Conservation (phyloP, 2,329 filamentous ascomycete species). For the Ophiocordyceps robertsii region DNA sequence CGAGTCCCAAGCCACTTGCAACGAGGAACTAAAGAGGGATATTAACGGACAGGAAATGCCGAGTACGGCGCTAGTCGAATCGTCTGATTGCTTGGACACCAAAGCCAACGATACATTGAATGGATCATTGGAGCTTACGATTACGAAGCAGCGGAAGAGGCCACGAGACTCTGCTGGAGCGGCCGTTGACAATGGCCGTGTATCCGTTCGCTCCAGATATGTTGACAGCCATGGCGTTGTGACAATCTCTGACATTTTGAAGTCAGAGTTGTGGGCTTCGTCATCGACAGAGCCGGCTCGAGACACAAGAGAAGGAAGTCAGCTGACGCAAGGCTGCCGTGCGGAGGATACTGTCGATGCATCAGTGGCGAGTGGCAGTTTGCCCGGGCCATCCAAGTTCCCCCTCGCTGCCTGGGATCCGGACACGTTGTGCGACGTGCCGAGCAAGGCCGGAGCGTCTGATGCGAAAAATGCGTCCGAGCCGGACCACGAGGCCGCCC, state of each 20-base stretch:
- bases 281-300: not conserved
- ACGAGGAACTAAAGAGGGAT: too few species aligned
- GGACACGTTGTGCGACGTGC: too few species aligned
- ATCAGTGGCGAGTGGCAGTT: not conserved
- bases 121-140: too few species aligned
- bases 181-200: not conserved
- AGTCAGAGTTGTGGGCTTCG: not conserved
- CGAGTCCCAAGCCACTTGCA: too few species aligned
- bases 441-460: not conserved
- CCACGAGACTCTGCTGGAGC: too few species aligned
- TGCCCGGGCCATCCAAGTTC: too few species aligned
- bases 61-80: too few species aligned
- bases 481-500: not conserved
- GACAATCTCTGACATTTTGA: not conserved
- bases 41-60: too few species aligned
- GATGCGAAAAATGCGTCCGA: not conserved
- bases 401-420: too few species aligned
- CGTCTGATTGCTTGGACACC: too few species aligned
- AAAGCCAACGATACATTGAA: too few species aligned
- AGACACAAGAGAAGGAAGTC: not conserved
- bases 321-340: not conserved
- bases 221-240: not conserved
- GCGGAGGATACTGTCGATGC: not conserved
- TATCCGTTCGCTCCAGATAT: not conserved
- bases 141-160: too few species aligned